Evolutionary conservation across 2,329 filamentous ascomycete genomes (phyloP).

Genomic region (Ophiostoma ips): DNA sequence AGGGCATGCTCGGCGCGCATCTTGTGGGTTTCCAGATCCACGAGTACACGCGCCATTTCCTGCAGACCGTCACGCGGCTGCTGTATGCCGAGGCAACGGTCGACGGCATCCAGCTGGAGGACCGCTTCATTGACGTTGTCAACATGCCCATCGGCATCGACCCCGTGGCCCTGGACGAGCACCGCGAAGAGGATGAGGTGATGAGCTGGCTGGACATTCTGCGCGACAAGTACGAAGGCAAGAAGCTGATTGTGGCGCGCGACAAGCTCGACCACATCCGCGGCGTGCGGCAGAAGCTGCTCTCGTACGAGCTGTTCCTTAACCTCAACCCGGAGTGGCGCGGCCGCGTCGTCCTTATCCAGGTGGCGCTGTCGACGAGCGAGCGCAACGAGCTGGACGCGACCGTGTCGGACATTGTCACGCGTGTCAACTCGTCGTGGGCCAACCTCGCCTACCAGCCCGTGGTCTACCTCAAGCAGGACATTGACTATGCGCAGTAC

Average conservation of each 20-base stretch:
- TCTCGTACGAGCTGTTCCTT: slow-evolving; percentile 85
- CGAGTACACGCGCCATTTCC: slow-evolving; percentile 86
- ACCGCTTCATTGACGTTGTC: slow-evolving; percentile 82
- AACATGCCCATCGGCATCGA: slow-evolving; percentile 85
- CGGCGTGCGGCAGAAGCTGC: slow-evolving; percentile 82
- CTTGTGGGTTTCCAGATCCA: slow-evolving; percentile 86
- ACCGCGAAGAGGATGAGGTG: slow-evolving; percentile 60
- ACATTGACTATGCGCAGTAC: slow-evolving; percentile 86
- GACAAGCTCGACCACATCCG: slow-evolving; percentile 91
- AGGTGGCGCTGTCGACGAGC: slow-evolving; percentile 81
- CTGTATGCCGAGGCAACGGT: slow-evolving; percentile 80
- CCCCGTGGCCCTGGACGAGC: slow-evolving; percentile 56
- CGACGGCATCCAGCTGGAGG: slow-evolving; percentile 79
- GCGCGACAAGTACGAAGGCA: slow-evolving; percentile 71
- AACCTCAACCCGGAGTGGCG: slow-evolving; percentile 87
- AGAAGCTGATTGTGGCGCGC: slow-evolving; percentile 80
- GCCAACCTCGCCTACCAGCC: slow-evolving; percentile 86
- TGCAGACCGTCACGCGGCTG: slow-evolving; percentile 88
- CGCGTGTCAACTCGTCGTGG: slow-evolving; percentile 81
- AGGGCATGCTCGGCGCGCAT: slow-evolving; percentile 88
- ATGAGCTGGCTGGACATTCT: slow-evolving; percentile 67
- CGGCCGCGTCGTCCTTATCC: slow-evolving; percentile 78
- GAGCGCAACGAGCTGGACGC: slow-evolving; percentile 81
- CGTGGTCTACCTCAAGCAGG: slow-evolving; percentile 85
- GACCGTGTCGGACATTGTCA: slow-evolving; percentile 85